Percentiles rank a stretch among this genome's conserved stretches.
These are phyloP conservation scores for Vigna radiata DNA, from an alignment of 306 rosid species.

Conservation along the genomic window DNA sequence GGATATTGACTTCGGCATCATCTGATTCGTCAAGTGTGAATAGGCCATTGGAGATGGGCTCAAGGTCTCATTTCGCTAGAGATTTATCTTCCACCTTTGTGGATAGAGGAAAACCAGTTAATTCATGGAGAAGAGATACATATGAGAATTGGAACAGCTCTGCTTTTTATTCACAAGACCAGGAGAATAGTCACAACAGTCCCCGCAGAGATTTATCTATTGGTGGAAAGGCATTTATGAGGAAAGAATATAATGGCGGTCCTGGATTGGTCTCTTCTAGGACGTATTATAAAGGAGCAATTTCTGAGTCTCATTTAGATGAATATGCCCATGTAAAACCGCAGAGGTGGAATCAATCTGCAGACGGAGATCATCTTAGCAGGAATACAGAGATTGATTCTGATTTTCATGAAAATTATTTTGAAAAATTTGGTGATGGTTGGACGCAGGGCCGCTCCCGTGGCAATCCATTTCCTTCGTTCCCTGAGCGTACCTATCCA, in stretches of 20 bases:
- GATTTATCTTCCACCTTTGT: slow-evolving; percentile 63
- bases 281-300: slow-evolving; percentile 58
- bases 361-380: slow-evolving; percentile 70
- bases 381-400: slow-evolving; percentile 66
- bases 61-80: slow-evolving; percentile 66
- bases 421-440: slow-evolving; percentile 76
- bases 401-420: slow-evolving; percentile 72
- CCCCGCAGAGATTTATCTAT: slow-evolving; percentile 62
- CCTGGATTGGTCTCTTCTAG: slow-evolving; percentile 70
- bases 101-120: slow-evolving; percentile 74
- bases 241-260: slow-evolving; percentile 73
- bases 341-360: slow-evolving; percentile 78
- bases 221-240: slow-evolving; percentile 64
- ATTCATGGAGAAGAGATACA: slow-evolving; percentile 83
- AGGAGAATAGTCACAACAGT: slow-evolving; percentile 60
- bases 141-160: slow-evolving; percentile 76
- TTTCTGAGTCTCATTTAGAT: slow-evolving; percentile 64
- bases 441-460: slow-evolving; percentile 67
- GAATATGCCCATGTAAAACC: slow-evolving; percentile 65
- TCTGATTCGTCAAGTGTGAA: slow-evolving; percentile 81
- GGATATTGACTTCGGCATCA: slow-evolving; percentile 80
- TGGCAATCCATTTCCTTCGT: slow-evolving; percentile 66
- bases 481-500: slow-evolving; percentile 64
- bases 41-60: slow-evolving; percentile 69
- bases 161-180: slow-evolving; percentile 64